Evolutionary conservation across 2,329 filamentous ascomycete species (phyloP), one percentile per base, ranked within the genome.

Genomic region (Fusarium subglutinans): DNA sequence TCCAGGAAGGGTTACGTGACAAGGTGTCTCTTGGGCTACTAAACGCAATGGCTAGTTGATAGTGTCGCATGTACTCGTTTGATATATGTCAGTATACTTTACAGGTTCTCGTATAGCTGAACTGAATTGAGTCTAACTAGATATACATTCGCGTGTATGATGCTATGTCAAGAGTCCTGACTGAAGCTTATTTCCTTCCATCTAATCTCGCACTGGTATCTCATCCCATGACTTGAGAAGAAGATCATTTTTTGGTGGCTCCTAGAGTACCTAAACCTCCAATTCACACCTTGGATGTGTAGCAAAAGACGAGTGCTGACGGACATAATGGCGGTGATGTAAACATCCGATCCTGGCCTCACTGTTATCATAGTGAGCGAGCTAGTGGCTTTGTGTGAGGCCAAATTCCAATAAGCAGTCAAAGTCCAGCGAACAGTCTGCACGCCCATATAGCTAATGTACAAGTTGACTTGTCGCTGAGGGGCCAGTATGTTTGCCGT

Each of bases 361-460:
- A 8, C 38, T 20, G 14, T 35, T 3, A 15, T 35, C 33, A 35
- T 35, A 35, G 33, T 35, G 33, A 35, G 6, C 33, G 33, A 35
- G 13, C 33, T 35, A 35, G 33, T 35, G 33, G 33, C 33, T 35
- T 3, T 15, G 14, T 35, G 33, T 35, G 33, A 15, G 14, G 33
- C 33, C 6, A 35, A 35, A 35, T 3, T 35, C 14, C 1, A 33
- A 13, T 1, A 33, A 33, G 33, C 5, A 33, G 33, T 33, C 33
- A 33, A 33, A 33, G 33, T 8, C 33, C 33, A 35, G 14, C 33
- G 33, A 35, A 35, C 1, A 35, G 33, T 15, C 6, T 33, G 33
- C 0, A 33, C 6, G 6, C 33, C 13, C 13, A 33, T 33, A 2
- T 33, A 33, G 1, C 2, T 15, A 33, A 33, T 3, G 2, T 33